Evolutionary conservation across 1,139 yeast species (phyloP).

Genomic region (Candida tropicalis): DNA sequence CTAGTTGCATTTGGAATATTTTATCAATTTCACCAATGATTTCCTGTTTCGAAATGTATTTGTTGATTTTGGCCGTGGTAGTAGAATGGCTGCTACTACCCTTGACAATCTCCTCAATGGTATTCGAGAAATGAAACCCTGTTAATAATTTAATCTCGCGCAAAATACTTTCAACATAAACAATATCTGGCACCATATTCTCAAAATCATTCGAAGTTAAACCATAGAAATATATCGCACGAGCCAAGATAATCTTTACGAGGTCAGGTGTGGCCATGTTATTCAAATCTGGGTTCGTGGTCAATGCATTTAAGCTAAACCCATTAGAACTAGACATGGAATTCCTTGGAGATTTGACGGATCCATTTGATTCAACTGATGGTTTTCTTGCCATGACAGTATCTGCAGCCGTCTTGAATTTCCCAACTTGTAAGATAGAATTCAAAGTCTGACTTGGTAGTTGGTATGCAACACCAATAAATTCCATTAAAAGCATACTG

Average conservation of each 20-base stretch:
- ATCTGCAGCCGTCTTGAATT: constrained; percentile 20
- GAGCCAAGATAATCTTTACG: constrained; percentile 45
- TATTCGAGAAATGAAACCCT: constrained; percentile 42
- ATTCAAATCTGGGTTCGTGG: constrained; percentile 24
- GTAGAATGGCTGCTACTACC: constrained; percentile 17
- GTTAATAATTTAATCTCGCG: constrained; percentile 67
- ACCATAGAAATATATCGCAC: constrained; percentile 59
- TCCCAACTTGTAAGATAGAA: constrained; percentile 26
- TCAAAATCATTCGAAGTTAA: constrained; percentile 61
- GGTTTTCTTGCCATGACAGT: constrained; percentile 19
- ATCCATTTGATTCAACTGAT: constrained; percentile 22
- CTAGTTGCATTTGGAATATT: constrained; percentile 40
- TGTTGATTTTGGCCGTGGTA: constrained; percentile 21
- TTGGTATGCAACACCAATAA: constrained; percentile 59
- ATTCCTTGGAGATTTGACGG: constrained; percentile 33
- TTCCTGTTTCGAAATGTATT: constrained; percentile 35
- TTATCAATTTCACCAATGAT: constrained; percentile 55
- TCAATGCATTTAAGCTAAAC: constrained; percentile 16
- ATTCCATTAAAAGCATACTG: constrained; percentile 62
- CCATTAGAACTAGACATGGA: constrained; percentile 27
- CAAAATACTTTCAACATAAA: constrained; percentile 71
- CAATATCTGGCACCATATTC: constrained; percentile 82
- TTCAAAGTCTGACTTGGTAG: constrained; percentile 48
- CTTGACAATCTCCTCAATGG: constrained; percentile 32
- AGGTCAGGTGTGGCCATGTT: constrained; percentile 48